Evolutionary conservation across 108 stramenopile genomes (phyloP).

Genomic region (Fragilaria crotonensis): DNA sequence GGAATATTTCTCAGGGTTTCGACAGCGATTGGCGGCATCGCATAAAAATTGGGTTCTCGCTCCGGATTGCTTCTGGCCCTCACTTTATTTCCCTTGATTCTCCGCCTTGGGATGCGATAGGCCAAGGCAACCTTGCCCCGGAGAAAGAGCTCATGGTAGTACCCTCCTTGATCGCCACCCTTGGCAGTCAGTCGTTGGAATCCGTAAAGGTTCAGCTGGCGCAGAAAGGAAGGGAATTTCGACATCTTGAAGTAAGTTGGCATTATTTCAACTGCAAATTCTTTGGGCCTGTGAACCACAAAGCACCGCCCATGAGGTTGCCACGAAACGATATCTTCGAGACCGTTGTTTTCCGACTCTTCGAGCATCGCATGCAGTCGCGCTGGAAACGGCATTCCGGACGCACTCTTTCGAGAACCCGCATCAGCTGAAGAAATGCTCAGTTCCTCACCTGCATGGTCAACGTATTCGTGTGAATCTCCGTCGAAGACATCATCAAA

Average conservation of each 20-base stretch:
- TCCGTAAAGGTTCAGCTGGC: conserved; percentile 58
- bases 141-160: conserved; percentile 27
- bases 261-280: conserved; percentile 22
- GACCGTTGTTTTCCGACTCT: neutral
- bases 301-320: conserved; percentile 1
- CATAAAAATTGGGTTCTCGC: conserved; percentile 2
- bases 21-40: no score
- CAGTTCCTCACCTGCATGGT: no score
- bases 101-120: neutral
- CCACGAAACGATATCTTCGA: neutral
- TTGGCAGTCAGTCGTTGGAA: conserved; percentile 30
- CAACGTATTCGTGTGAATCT: no score
- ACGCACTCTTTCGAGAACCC: no score
- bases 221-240: conserved; percentile 44
- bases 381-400: conserved; percentile 1
- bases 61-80: neutral
- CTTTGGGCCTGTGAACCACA: no score
- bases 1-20: no score
- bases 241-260: conserved; percentile 21
- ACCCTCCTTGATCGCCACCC: conserved; percentile 33
- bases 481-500: no score
- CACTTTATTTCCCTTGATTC: conserved; percentile 1
- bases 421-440: no score
- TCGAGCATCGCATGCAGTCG: conserved; percentile 1
- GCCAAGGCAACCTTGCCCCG: neutral